A percentile compares a stretch with the other conserved stretches of the same genome.
Conservation (phyloP, 345 rosid genomes). For the Anacardium occidentale region DNA sequence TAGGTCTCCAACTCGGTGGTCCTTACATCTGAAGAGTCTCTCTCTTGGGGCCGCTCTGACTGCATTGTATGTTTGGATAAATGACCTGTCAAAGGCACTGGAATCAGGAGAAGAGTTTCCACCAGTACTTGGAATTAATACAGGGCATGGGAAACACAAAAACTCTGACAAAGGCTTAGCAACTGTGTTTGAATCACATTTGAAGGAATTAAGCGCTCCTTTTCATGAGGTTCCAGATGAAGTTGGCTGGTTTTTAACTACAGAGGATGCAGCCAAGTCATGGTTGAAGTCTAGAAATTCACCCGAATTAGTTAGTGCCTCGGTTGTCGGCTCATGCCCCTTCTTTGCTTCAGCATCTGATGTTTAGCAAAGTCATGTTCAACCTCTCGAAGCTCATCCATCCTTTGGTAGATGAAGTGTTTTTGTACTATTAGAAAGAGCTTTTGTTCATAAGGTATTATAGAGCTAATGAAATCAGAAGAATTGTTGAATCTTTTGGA, state of each 20-base stretch:
- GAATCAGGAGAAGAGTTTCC: slow-evolving; percentile 55
- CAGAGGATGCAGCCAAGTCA: too few species aligned
- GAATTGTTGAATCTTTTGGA: not conserved
- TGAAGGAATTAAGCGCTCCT: too few species aligned
- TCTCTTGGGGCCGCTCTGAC: slow-evolving; percentile 79
- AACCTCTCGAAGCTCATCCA: too few species aligned
- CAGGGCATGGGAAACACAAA: slow-evolving; percentile 78
- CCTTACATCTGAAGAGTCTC: slow-evolving; percentile 76
- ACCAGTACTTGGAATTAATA: slow-evolving; percentile 48
- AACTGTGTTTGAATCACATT: too few species aligned
- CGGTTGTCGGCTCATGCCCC: too few species aligned
- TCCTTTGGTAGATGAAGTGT: slow-evolving; percentile 1
- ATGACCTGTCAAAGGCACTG: slow-evolving; percentile 62
- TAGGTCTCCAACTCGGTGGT: slow-evolving; percentile 80
- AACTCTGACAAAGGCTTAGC: too few species aligned
- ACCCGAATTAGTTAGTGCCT: too few species aligned
- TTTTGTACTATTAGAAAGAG: slow-evolving; percentile 32
- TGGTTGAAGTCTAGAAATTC: too few species aligned
- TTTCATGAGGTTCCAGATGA: too few species aligned
- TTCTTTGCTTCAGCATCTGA: too few species aligned
- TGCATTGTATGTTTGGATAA: slow-evolving; percentile 82
- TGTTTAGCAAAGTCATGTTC: too few species aligned
- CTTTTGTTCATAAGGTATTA: slow-evolving; percentile 22
- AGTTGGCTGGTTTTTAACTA: too few species aligned
- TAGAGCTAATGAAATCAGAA: slow-evolving; percentile 26